Evolutionary conservation across 169 alveolate species (phyloP), one percentile per base, ranked within the genome.

Genomic region (Plasmodium cynomolgi): DNA sequence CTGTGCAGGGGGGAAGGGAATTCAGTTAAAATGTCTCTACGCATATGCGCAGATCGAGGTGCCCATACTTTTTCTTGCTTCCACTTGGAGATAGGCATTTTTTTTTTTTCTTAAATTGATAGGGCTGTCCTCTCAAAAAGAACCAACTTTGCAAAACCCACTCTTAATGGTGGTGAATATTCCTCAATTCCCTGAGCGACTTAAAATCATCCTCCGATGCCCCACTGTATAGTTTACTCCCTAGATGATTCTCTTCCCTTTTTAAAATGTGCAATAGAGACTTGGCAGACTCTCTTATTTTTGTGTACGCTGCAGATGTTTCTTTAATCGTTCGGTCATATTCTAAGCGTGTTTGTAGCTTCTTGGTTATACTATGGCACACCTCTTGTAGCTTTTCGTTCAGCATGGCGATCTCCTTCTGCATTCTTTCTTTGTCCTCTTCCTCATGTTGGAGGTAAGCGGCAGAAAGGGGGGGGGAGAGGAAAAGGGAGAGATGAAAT

Each of bases 271-370:
- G 98, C 47, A 98, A 92, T 44, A 98, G 95, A 5, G 99, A 97
- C 93, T 98, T 97, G 56, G 98, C 97, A 29, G 98, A 96, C 92
- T 98, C 99, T 62, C 97, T 93, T 82, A 98, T 97, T 92, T 98
- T 98, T 75, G 97, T 93, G 92, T 97, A 98, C 5, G 99, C 99
- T 41, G 97, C 96, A 83, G 97, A 98, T 31, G 98, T 97, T 81
- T 98, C 98, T 50, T 96, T 95, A 77, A 98, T 98, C 50, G 98
- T 96, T 95, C 96, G 96, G 83, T 97, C 98, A 86, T 96, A 98
- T 88, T 98, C 99, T 80, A 97, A 97, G 62, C 98, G 96, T 11
- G 98, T 95, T 77, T 95, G 96, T 37, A 95, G 93, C 84, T 98
- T 98, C 84, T 97, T 96, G 39, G 90, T 83, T 80, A 98, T 96